A percentile compares a stretch with the other conserved stretches of the same genome.
These are phyloP conservation scores for Candolleomyces efflorescens DNA, from an alignment of 768 basidiomycete species.

Conservation along the genomic window DNA sequence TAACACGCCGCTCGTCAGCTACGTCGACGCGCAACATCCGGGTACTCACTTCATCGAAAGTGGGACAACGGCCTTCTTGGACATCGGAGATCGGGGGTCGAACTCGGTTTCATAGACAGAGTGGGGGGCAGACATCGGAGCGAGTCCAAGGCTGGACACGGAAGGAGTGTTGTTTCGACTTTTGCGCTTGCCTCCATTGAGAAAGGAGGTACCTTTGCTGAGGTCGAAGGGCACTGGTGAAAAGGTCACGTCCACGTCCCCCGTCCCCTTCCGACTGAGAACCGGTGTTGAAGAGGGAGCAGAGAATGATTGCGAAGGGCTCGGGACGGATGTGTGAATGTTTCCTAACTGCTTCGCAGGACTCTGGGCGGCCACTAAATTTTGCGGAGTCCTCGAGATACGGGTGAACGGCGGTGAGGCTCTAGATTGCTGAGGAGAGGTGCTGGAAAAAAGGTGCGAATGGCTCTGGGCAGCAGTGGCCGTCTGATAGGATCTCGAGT, in stretches of 20 bases:
- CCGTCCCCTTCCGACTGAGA: too few species aligned
- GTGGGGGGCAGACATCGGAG: not conserved
- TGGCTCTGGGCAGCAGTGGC: not conserved
- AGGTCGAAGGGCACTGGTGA: not conserved
- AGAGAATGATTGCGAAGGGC: too few species aligned
- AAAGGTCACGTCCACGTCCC: too few species aligned
- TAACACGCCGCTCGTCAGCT: not conserved
- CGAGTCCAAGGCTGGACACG: not conserved
- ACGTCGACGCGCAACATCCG: not conserved
- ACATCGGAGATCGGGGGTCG: slow-evolving; percentile 1
- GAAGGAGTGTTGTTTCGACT: not conserved
- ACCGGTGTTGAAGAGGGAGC: too few species aligned
- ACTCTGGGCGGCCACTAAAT: too few species aligned
- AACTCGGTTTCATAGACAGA: not conserved
- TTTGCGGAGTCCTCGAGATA: too few species aligned
- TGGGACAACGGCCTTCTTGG: not conserved
- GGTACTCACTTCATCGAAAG: not conserved
- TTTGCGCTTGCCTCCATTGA: not conserved
- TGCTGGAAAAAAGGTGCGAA: not conserved
- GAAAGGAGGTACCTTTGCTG: not conserved
- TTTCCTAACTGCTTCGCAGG: too few species aligned
- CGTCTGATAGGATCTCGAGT: not conserved
- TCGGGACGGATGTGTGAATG: too few species aligned
- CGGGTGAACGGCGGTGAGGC: too few species aligned
- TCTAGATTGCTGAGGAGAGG: too few species aligned